Conservation (phyloP, 1,284 basidiomycete genomes). For the Heliocybe sulcata region DNA sequence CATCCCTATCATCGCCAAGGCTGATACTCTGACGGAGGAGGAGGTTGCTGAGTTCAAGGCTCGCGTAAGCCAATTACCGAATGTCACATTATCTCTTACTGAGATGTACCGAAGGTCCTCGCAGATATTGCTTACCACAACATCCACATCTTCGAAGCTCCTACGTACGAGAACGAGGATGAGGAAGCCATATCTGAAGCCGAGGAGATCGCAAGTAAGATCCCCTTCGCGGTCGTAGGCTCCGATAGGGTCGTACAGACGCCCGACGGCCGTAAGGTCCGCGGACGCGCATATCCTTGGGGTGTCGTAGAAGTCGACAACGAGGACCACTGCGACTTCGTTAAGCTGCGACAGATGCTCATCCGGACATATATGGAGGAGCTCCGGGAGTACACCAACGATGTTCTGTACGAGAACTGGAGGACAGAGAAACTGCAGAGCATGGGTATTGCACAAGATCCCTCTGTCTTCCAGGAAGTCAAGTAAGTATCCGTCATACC, state of each 20-base stretch:
- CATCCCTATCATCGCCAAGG: constrained; percentile 95
- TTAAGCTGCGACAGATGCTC: constrained; percentile 97
- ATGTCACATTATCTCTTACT: background rate
- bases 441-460: constrained; percentile 96
- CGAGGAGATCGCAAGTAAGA: constrained; percentile 94
- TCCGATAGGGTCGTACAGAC: constrained; percentile 79
- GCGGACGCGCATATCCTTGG: constrained; percentile 94
- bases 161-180: constrained; percentile 93
- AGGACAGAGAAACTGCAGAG: constrained; percentile 88
- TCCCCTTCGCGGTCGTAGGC: constrained; percentile 95
- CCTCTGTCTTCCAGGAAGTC: constrained; percentile 95
- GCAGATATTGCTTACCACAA: constrained; percentile 89
- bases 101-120: constrained; percentile 53
- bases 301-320: constrained; percentile 98
- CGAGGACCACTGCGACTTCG: constrained; percentile 96
- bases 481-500: constrained; percentile 57
- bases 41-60: constrained; percentile 90
- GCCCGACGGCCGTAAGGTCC: constrained; percentile 82
- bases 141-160: constrained; percentile 95
- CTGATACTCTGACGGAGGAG: constrained; percentile 94
- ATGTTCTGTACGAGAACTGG: constrained; percentile 94
- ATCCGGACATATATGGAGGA: constrained; percentile 98
- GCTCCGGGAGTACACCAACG: constrained; percentile 90
- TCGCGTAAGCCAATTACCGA: constrained; percentile 44
- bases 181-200: constrained; percentile 95